phyloP scores from a whole-genome alignment of 306 rosid genomes.

The Cicer yamashitae region DNA sequence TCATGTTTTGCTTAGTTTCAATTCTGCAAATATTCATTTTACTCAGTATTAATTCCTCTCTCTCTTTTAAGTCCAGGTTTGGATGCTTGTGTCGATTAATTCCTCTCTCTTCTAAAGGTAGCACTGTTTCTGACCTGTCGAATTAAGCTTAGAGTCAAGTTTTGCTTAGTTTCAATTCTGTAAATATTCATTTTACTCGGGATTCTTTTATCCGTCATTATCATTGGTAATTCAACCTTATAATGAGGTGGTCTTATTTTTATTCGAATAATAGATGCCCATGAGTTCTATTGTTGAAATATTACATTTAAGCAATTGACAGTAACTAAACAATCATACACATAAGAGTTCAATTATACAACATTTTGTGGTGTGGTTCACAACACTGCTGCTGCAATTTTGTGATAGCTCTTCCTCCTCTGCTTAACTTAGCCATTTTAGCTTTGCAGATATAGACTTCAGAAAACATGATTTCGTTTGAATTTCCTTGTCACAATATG shows the following conservation, averaged over 20 bases:
- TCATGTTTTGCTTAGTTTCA: too few species aligned
- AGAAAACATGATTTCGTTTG: too few species aligned
- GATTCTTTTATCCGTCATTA: constrained; percentile 33
- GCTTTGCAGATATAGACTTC: too few species aligned
- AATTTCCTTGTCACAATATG: too few species aligned
- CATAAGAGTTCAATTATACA: too few species aligned
- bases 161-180: constrained; percentile 53
- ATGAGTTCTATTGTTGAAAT: constrained; percentile 49
- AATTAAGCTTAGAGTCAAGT: constrained; percentile 44
- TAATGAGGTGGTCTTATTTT: constrained; percentile 45
- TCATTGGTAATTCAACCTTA: too few species aligned
- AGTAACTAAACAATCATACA: constrained; percentile 32
- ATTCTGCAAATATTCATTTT: too few species aligned
- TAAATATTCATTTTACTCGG: constrained; percentile 54
- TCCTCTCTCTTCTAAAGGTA: constrained; percentile 40
- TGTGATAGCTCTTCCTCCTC: too few species aligned
- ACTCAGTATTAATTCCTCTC: too few species aligned
- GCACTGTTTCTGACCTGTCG: constrained; percentile 48
- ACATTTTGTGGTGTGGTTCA: too few species aligned
- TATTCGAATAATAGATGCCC: constrained; percentile 49
- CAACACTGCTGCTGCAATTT: too few species aligned
- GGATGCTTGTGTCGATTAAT: constrained; percentile 56
- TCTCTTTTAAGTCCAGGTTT: constrained; percentile 25
- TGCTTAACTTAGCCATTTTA: too few species aligned
- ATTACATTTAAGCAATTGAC: constrained; percentile 41